Evolutionary conservation across 768 basidiomycete genomes (phyloP).

Genomic region (Suillus americanus): DNA sequence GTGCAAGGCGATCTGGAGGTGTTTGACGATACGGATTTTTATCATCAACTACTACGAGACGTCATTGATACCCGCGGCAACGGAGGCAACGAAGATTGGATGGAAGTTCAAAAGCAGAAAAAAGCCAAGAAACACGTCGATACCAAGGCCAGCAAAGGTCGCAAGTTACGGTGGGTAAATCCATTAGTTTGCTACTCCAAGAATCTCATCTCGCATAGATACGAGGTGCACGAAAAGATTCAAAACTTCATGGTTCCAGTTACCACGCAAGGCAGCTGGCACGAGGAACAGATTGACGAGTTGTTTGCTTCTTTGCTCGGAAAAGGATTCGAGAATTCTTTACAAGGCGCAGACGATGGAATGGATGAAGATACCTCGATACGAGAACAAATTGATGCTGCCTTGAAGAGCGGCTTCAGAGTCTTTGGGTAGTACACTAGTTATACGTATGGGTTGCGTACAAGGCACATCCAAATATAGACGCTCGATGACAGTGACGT

Average conservation of each 20-base stretch:
- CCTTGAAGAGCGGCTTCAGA: conserved; percentile 47
- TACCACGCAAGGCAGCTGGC: conserved; percentile 68
- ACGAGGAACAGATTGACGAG: conserved; percentile 96
- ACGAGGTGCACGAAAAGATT: conserved; percentile 93
- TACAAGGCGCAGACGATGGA: conserved; percentile 23
- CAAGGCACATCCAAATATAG: conserved; percentile 25
- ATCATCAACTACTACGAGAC: conserved; percentile 88
- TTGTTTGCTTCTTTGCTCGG: conserved; percentile 88
- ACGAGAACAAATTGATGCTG: conserved; percentile 33
- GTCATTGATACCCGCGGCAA: conserved; percentile 72
- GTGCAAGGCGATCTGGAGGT: conserved; percentile 45
- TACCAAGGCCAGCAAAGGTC: conserved; percentile 92
- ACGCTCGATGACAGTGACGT: conserved; percentile 10
- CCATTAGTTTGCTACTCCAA: not conserved
- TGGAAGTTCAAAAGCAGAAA: conserved; percentile 61
- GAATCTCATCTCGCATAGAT: conserved; percentile 44
- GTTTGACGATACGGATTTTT: conserved; percentile 92
- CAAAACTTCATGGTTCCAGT: conserved; percentile 98
- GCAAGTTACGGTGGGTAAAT: conserved; percentile 73
- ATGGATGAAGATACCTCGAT: conserved; percentile 24
- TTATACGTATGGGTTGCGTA: not conserved
- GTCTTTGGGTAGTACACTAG: conserved; percentile 51
- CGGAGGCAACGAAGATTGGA: conserved; percentile 59
- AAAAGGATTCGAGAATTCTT: conserved; percentile 54
- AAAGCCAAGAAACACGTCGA: conserved; percentile 89